Conservation (phyloP, 2,329 filamentous ascomycete genomes). For the Microsporum ferrugineum region DNA sequence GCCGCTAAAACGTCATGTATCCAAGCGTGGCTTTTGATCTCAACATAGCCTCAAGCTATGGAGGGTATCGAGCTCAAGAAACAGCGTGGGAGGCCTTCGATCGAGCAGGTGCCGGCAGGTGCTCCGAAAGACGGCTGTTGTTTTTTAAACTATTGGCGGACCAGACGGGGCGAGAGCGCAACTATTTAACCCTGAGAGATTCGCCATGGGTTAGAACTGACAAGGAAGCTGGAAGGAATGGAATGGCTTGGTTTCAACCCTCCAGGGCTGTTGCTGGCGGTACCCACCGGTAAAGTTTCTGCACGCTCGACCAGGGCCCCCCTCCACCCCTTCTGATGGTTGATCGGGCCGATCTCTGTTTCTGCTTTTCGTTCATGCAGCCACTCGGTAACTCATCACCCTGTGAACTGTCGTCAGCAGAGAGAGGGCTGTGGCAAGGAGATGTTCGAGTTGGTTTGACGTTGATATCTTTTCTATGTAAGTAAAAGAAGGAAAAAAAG, state of each 20-base stretch:
- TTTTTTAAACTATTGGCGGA: not conserved
- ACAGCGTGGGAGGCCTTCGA: not conserved
- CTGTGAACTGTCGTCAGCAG: not conserved
- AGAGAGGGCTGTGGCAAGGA: not conserved
- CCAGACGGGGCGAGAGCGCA: not conserved
- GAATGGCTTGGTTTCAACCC: not conserved
- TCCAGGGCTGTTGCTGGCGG: not conserved
- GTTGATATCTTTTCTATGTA: not conserved
- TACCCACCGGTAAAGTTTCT: slow-evolving; percentile 1
- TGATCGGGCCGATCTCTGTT: slow-evolving; percentile 1
- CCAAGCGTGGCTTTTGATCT: not conserved
- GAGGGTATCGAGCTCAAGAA: not conserved
- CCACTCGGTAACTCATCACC: not conserved
- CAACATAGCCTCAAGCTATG: not conserved
- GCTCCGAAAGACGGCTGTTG: not conserved
- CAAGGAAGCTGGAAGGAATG: not conserved
- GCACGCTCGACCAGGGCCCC: not conserved
- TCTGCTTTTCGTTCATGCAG: not conserved
- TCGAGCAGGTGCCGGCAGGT: not conserved
- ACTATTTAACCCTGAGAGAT: not conserved
- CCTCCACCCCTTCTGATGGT: not conserved
- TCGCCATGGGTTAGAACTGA: not conserved
- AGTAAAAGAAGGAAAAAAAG: not conserved
- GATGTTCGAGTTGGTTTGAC: not conserved
- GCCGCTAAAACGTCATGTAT: not conserved